Conservation (phyloP, 2,329 filamentous ascomycete species). For the Penicillium occitanis region DNA sequence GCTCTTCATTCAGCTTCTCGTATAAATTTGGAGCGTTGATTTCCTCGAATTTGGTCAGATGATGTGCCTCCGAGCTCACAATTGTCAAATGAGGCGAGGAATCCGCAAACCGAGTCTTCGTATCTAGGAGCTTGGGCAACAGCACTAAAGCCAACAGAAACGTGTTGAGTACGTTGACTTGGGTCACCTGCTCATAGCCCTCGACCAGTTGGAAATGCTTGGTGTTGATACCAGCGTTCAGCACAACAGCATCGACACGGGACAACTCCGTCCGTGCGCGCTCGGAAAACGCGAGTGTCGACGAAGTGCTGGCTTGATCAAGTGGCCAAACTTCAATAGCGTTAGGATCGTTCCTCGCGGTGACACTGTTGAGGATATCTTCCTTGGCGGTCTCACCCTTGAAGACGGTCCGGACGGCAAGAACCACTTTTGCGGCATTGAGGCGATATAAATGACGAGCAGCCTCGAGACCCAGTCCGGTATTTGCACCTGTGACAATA, state of each 20-base stretch:
- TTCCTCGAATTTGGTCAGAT: constrained; percentile 45
- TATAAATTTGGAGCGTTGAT: constrained; percentile 44
- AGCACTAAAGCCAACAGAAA: constrained; percentile 53
- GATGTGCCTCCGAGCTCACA: constrained; percentile 22
- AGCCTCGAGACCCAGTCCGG: constrained; percentile 45
- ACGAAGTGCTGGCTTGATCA: background rate
- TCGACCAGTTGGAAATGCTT: constrained; percentile 31
- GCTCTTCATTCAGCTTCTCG: constrained; percentile 36
- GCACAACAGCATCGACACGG: background rate
- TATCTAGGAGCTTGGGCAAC: constrained; percentile 53
- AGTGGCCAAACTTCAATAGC: constrained; percentile 10
- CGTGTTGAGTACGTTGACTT: constrained; percentile 56
- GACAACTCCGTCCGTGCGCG: background rate
- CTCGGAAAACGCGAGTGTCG: background rate
- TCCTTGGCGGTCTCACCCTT: constrained; percentile 46
- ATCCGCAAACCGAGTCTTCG: constrained; percentile 30
- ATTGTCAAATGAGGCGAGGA: constrained; percentile 33
- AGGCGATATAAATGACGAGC: constrained; percentile 43
- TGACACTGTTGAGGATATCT: constrained; percentile 3
- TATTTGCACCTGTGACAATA: constrained; percentile 46
- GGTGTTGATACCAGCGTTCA: constrained; percentile 8
- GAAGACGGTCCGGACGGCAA: constrained; percentile 47
- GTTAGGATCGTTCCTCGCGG: background rate
- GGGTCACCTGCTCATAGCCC: constrained; percentile 51
- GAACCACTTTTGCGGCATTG: constrained; percentile 45